Percentiles rank a stretch among this genome's conserved stretches.
Evolutionary conservation across 2,329 filamentous ascomycete genomes (phyloP).

Genomic region (Colletotrichum tanaceti): DNA sequence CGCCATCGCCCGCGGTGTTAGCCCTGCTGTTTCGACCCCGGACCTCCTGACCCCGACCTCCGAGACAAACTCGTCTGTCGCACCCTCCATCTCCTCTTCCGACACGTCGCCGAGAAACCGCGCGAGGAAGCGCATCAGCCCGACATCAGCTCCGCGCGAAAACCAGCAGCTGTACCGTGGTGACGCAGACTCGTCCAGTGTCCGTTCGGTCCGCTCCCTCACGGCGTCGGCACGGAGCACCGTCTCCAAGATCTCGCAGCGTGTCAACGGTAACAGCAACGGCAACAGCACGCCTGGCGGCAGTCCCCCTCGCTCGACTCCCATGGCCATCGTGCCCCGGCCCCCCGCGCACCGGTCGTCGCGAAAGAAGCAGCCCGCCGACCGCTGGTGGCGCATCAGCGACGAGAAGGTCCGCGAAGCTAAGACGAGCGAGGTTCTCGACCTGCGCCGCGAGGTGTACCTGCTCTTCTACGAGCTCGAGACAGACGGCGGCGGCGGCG

Average conservation of each 20-base stretch:
- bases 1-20: constrained; percentile 52
- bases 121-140: constrained; percentile 34
- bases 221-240: constrained; percentile 67
- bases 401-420: constrained; percentile 97
- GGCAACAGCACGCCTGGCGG: constrained; percentile 38
- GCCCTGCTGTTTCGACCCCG: constrained; percentile 59
- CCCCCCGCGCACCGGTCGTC: constrained; percentile 52
- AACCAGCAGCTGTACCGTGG: constrained; percentile 46
- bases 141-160: constrained; percentile 45
- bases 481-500: constrained; percentile 48
- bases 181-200: constrained; percentile 62
- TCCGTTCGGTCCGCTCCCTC: constrained; percentile 68
- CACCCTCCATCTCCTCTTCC: constrained; percentile 51
- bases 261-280: constrained; percentile 44
- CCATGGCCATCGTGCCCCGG: constrained; percentile 41
- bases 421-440: constrained; percentile 89
- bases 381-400: constrained; percentile 97
- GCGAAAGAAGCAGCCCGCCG: constrained; percentile 67
- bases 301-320: constrained; percentile 42
- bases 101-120: constrained; percentile 42
- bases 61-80: constrained; percentile 51
- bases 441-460: constrained; percentile 97
- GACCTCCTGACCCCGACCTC: constrained; percentile 58
- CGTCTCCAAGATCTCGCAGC: constrained; percentile 60
- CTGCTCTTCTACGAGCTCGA: constrained; percentile 95